Conservation (phyloP, 169 alveolate genomes). For the Eimeria nieschulzi region DNA sequence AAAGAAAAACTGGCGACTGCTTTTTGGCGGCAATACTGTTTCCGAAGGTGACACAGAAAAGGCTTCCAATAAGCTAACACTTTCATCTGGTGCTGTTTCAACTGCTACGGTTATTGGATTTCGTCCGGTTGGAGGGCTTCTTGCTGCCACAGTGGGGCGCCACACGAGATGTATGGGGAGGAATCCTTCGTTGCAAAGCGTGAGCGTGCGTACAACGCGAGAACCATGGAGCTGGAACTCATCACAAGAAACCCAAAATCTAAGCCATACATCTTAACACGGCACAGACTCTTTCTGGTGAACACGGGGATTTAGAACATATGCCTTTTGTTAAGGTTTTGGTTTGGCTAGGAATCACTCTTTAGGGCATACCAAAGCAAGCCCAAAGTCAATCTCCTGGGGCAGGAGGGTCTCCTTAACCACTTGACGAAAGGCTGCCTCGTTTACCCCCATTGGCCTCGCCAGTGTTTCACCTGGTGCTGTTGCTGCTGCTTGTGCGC, state of each 20-base stretch:
- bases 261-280: background rate
- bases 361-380: background rate
- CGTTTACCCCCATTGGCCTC: no score
- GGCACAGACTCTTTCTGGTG: no score
- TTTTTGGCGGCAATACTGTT: background rate
- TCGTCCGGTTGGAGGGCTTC: background rate
- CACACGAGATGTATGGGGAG: slow-evolving; percentile 52
- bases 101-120: background rate
- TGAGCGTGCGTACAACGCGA: background rate
- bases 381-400: slow-evolving; percentile 17
- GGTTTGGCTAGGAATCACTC: no score
- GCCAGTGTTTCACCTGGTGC: background rate
- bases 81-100: background rate
- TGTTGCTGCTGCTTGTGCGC: background rate
- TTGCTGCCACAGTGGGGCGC: slow-evolving; percentile 19
- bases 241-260: background rate
- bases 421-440: background rate
- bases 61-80: background rate
- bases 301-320: no score
- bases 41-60: slow-evolving; percentile 46
- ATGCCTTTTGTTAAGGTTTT: no score
- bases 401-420: background rate
- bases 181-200: slow-evolving; percentile 54
- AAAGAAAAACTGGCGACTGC: background rate
- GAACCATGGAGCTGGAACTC: slow-evolving; percentile 25